Percentiles rank a stretch among this genome's conserved stretches.
These are phyloP conservation scores for Adansonia digitata DNA, from an alignment of 345 rosid species.

Conservation along the genomic window DNA sequence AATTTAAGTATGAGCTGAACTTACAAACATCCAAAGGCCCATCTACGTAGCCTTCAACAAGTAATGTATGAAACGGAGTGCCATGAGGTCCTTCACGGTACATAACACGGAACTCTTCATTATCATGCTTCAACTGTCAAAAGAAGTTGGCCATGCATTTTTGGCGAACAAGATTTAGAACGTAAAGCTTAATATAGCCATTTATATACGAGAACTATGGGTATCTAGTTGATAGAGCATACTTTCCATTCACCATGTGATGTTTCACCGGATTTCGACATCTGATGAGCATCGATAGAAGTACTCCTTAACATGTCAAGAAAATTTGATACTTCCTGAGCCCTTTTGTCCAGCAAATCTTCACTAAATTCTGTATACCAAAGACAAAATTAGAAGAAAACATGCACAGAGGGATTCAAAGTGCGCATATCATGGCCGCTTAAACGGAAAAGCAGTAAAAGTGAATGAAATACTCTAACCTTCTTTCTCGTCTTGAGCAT, in stretches of 20 bases:
- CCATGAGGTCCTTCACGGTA: conserved; percentile 87
- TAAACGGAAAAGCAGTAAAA: background rate
- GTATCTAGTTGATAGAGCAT: conserved; percentile 20
- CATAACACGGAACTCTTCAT: conserved; percentile 85
- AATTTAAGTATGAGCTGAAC: conserved; percentile 22
- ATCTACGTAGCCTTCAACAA: conserved; percentile 90
- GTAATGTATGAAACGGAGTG: conserved; percentile 72
- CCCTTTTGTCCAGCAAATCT: conserved; percentile 49
- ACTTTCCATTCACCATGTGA: conserved; percentile 83
- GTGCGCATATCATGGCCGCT: background rate
- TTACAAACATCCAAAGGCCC: conserved; percentile 82
- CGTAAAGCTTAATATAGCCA: background rate
- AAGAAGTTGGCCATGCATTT: background rate
- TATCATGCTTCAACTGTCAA: conserved; percentile 68
- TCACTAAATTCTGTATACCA: conserved; percentile 45
- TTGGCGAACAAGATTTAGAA: background rate
- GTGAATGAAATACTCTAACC: conserved; percentile 30
- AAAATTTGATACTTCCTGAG: conserved; percentile 49
- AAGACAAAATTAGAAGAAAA: conserved; percentile 10
- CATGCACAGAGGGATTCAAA: background rate
- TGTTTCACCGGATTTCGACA: conserved; percentile 31
- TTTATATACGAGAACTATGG: background rate
- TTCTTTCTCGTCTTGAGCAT: conserved; percentile 34
- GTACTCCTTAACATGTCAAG: conserved; percentile 90
- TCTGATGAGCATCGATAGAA: conserved; percentile 38